Percentiles rank a stretch among this genome's conserved stretches.
Conservation (phyloP, 1,284 basidiomycete genomes). For the Cryptococcus amylolentus region DNA sequence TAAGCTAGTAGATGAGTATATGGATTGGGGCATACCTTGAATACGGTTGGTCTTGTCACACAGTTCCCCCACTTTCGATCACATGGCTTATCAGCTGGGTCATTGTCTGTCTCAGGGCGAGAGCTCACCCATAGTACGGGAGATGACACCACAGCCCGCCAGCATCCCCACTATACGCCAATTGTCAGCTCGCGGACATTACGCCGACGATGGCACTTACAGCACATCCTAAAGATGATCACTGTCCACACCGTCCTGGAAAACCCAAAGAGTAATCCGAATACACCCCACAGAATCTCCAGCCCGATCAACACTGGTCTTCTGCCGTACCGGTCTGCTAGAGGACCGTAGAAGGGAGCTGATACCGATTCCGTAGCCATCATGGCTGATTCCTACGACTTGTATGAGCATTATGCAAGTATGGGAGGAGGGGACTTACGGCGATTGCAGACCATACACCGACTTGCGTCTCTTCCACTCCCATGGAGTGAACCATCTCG, state of each 20-base stretch:
- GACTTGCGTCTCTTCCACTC: conserved; percentile 34
- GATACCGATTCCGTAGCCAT: conserved; percentile 38
- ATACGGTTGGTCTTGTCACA: conserved; percentile 40
- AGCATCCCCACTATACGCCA: conserved; percentile 27
- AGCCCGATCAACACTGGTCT: conserved; percentile 32
- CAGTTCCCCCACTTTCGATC: conserved; percentile 20
- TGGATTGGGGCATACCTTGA: conserved; percentile 18
- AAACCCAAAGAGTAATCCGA: conserved; percentile 24
- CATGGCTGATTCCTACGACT: conserved; percentile 32
- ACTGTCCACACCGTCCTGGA: conserved; percentile 18
- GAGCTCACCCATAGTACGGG: conserved; percentile 33
- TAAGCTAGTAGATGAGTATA: not conserved
- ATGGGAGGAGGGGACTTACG: conserved; percentile 16
- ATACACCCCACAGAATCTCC: conserved; percentile 18
- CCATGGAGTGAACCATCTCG: conserved; percentile 38
- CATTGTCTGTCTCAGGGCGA: no score
- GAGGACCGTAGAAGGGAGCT: conserved; percentile 35
- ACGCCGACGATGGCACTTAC: conserved; percentile 20
- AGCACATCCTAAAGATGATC: conserved; percentile 21
- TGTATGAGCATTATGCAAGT: not conserved
- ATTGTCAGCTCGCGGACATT: not conserved
- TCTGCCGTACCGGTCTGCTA: conserved; percentile 33
- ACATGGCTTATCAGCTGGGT: no score
- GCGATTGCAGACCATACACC: conserved; percentile 38
- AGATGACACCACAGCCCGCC: conserved; percentile 38